These are phyloP conservation scores for Penicillium sp. DNA, from an alignment of 2,329 filamentous ascomycete genomes.

Conservation along the genomic window DNA sequence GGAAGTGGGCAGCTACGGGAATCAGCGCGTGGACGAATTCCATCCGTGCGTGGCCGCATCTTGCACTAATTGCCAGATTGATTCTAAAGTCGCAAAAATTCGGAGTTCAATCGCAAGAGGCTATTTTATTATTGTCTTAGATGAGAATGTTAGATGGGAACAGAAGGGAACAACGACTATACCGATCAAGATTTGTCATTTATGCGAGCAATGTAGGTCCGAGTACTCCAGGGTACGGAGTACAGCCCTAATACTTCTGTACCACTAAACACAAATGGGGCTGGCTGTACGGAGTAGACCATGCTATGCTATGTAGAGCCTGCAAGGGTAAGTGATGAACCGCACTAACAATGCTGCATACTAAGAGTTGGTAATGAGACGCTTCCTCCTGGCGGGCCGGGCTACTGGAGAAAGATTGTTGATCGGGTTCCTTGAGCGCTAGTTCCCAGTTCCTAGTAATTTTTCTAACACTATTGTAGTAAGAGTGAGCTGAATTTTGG, in stretches of 20 bases:
- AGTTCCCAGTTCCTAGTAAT: not conserved
- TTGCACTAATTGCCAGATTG: not conserved
- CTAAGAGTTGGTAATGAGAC: not conserved
- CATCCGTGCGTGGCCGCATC: conserved; percentile 5
- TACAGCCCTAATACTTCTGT: not conserved
- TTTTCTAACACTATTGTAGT: not conserved
- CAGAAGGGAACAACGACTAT: not conserved
- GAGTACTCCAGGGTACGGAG: not conserved
- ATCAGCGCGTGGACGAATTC: not conserved
- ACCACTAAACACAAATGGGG: not conserved
- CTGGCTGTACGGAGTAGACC: not conserved
- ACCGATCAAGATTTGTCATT: not conserved
- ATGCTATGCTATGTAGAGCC: not conserved
- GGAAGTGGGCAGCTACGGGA: not conserved
- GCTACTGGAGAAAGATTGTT: not conserved
- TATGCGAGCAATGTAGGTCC: not conserved
- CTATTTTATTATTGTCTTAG: not conserved
- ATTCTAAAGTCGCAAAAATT: not conserved
- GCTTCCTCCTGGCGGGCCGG: not conserved
- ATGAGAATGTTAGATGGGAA: not conserved
- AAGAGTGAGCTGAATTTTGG: not conserved
- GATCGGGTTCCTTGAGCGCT: not conserved
- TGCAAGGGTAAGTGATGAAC: not conserved
- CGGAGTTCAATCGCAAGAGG: not conserved
- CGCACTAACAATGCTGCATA: not conserved